Percentiles rank a stretch among this genome's conserved stretches.
Conservation (phyloP, 495 filamentous ascomycete species). For the Penicillium dipodomyicola region DNA sequence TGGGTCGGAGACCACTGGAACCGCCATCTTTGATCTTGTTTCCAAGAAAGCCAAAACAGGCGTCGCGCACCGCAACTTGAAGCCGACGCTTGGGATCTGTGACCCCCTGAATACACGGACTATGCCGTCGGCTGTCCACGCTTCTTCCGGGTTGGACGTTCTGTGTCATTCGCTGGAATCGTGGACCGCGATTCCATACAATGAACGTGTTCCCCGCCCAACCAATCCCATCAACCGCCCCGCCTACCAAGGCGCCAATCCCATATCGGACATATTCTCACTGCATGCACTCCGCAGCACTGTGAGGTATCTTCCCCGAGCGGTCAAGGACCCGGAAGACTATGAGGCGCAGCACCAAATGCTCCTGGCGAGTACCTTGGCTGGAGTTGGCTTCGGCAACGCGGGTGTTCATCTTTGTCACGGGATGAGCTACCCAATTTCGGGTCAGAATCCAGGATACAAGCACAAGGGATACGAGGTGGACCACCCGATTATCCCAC, state of each 20-base stretch:
- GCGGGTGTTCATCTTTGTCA: slow-evolving; percentile 97
- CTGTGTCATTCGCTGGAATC: slow-evolving; percentile 91
- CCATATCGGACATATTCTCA: slow-evolving; percentile 94
- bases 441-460: slow-evolving; percentile 87
- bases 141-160: slow-evolving; percentile 88
- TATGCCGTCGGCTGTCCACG: slow-evolving; percentile 90
- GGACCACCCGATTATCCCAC: slow-evolving; percentile 76
- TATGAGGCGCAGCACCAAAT: slow-evolving; percentile 88
- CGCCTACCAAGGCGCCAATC: slow-evolving; percentile 95
- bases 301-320: slow-evolving; percentile 85
- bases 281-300: slow-evolving; percentile 75
- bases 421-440: slow-evolving; percentile 95
- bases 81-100: slow-evolving; percentile 92
- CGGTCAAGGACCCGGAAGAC: slow-evolving; percentile 83
- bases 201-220: slow-evolving; percentile 77
- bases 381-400: slow-evolving; percentile 95
- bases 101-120: slow-evolving; percentile 93
- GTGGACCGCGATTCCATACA: slow-evolving; percentile 94
- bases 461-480: slow-evolving; percentile 80
- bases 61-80: slow-evolving; percentile 89
- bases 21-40: slow-evolving; percentile 94
- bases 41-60: slow-evolving; percentile 88
- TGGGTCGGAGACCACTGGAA: slow-evolving; percentile 93
- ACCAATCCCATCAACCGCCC: slow-evolving; percentile 86
- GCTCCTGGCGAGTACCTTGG: slow-evolving; percentile 89